Evolutionary conservation across 352 stramenopile species (phyloP), one percentile per base, ranked within the genome.

Genomic region (Phytophthora hibernalis): DNA sequence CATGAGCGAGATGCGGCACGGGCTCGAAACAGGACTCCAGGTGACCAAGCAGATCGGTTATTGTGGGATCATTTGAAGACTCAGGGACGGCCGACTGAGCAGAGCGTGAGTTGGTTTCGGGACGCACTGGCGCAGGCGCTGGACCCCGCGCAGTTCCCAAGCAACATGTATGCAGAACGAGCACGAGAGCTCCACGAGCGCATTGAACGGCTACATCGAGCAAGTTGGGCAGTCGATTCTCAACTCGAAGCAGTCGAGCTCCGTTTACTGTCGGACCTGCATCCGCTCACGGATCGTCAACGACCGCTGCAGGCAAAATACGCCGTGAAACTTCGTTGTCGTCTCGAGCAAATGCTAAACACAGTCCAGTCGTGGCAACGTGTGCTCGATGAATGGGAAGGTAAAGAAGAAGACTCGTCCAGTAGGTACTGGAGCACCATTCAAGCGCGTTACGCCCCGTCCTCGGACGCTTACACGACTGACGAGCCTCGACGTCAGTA

Each of bases 191-290:
- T 85, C 1, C 58, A 70, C 7, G 28, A 79, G 28, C 77, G 77
- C 3, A 55, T 77, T 13, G 24, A 77, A 15, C 33, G 18, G 2
- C 30, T 82, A 4, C 64, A 72, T 15, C 38, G 11, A 7, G 40
- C 56, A 1, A 70, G 54, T 22, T 57, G 65, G 52, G 37, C 20
- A 0, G 26, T 83, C 4, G 77, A 81, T 21, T 52, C 48, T 0
- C 68, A 77, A 40, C 37, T 85, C 9, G 74, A 85, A 61, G 26
- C 35, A 26, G 65, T 82, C 2, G 74, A 85, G 31, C 43, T 85
- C 18, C 57, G 42, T 30, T 57, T 85, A 11, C 35, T 85, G 12
- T 65, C 55, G 7, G 76, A 84, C 11, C 42, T 75, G 12, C 42
- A 59, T 16, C 56, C 51, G 10, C 49, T 69, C 9, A 68, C 45